Evolutionary conservation across 345 rosid species (phyloP).

Genomic region (Clarkia xantiana): DNA sequence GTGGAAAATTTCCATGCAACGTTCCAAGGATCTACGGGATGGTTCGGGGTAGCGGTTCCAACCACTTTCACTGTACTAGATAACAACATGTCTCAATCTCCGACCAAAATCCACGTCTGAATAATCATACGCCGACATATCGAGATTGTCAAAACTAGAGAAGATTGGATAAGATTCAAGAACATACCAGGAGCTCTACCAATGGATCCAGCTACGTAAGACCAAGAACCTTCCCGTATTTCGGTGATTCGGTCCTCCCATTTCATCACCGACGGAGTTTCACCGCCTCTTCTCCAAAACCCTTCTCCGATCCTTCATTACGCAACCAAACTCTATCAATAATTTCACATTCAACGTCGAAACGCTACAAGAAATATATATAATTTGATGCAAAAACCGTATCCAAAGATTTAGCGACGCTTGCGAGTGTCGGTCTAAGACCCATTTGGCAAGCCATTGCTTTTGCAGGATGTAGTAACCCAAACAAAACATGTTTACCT

Average conservation of each 20-base stretch:
- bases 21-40: conserved; percentile 38
- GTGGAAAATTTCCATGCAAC: conserved; percentile 72
- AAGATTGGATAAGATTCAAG: neutral
- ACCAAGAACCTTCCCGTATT: conserved; percentile 84
- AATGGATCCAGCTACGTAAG: conserved; percentile 68
- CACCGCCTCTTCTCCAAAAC: conserved; percentile 75
- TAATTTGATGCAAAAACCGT: too few species aligned
- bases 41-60: conserved; percentile 64
- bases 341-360: neutral
- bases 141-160: too few species aligned
- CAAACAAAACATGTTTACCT: conserved; percentile 22
- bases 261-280: conserved; percentile 50
- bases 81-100: conserved; percentile 9
- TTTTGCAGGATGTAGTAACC: neutral
- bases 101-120: too few species aligned
- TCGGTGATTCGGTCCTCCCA: conserved; percentile 67
- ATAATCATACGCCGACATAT: too few species aligned
- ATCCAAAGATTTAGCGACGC: too few species aligned
- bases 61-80: conserved; percentile 87
- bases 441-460: neutral
- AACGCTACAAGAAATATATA: too few species aligned
- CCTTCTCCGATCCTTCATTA: conserved; percentile 56
- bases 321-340: neutral
- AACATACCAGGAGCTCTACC: conserved; percentile 87
- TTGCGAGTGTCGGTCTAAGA: too few species aligned